Evolutionary conservation across 768 basidiomycete species (phyloP).

Genomic region (Lactarius sanguifluus): DNA sequence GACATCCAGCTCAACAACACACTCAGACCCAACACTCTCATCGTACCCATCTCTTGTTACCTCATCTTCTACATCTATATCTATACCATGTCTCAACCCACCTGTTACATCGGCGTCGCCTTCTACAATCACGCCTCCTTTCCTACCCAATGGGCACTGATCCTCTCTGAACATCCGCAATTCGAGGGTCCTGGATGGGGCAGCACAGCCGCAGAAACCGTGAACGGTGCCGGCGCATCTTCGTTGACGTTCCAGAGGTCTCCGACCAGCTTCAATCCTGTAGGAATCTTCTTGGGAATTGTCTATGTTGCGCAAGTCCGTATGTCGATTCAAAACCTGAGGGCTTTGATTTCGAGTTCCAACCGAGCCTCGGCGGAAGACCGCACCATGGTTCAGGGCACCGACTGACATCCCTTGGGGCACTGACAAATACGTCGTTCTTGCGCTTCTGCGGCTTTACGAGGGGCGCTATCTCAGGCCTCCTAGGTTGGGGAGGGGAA

Average conservation of each 20-base stretch:
- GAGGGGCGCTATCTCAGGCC: not conserved
- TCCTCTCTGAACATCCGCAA: not conserved
- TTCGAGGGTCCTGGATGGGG: constrained; percentile 11
- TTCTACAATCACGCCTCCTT: not conserved
- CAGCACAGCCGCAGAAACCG: constrained; percentile 1
- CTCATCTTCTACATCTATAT: not conserved
- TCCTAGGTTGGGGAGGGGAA: not conserved
- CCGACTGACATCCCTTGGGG: constrained; percentile 7
- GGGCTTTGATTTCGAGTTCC: not conserved
- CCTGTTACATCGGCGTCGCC: constrained; percentile 5
- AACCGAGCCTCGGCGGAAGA: constrained; percentile 12
- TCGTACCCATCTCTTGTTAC: not conserved
- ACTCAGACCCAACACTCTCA: not conserved
- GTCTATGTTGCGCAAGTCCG: not conserved
- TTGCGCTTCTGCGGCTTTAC: constrained; percentile 11
- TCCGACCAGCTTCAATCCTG: not conserved
- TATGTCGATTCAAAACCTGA: not conserved
- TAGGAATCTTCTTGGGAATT: not conserved
- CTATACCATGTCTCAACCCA: not conserved
- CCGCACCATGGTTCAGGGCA: not conserved
- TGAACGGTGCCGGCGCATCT: not conserved
- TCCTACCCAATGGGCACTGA: constrained; percentile 9
- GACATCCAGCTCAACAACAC: not conserved
- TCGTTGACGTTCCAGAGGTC: constrained; percentile 1
- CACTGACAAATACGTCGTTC: constrained; percentile 2